phyloP scores from a whole-genome alignment of 148 eudicot species.

The Agrostemma githago region DNA sequence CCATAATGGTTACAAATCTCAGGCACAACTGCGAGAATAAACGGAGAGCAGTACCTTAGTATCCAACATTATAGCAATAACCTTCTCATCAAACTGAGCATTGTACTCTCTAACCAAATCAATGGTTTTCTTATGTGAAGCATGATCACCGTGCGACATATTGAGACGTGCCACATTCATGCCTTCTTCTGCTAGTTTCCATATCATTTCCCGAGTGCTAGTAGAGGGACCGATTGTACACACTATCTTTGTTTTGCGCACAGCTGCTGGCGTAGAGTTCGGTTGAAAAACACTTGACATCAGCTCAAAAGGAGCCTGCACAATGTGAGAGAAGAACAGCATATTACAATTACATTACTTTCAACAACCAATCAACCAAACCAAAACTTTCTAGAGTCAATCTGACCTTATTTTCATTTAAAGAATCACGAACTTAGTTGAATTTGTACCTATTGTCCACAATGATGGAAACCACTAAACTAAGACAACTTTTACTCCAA shows the following conservation, averaged over 20 bases:
- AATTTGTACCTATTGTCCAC: too few relatives aligned
- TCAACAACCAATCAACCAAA: not conserved
- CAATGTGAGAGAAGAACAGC: not conserved
- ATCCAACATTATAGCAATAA: slow-evolving; percentile 91
- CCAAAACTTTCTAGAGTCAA: not conserved
- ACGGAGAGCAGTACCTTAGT: slow-evolving; percentile 60
- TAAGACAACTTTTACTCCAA: too few relatives aligned
- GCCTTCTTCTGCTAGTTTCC: slow-evolving; percentile 92
- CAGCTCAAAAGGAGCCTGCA: slow-evolving; percentile 41
- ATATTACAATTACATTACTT: slow-evolving; percentile 21
- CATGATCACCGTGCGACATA: slow-evolving; percentile 97
- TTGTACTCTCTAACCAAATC: slow-evolving; percentile 89
- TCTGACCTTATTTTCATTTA: too few relatives aligned
- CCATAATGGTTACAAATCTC: not conserved
- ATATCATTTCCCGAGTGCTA: slow-evolving; percentile 92
- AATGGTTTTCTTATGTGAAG: slow-evolving; percentile 89
- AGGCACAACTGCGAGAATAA: not conserved
- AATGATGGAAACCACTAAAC: too few relatives aligned
- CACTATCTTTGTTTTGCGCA: slow-evolving; percentile 86
- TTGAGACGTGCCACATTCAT: slow-evolving; percentile 98
- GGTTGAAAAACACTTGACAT: slow-evolving; percentile 35
- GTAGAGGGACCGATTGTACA: slow-evolving; percentile 97
- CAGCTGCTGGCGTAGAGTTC: slow-evolving; percentile 23
- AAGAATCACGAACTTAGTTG: too few relatives aligned
- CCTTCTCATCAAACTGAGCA: slow-evolving; percentile 82